Evolutionary conservation across 2,329 filamentous ascomycete species (phyloP).

Genomic region (Alternaria sp.): DNA sequence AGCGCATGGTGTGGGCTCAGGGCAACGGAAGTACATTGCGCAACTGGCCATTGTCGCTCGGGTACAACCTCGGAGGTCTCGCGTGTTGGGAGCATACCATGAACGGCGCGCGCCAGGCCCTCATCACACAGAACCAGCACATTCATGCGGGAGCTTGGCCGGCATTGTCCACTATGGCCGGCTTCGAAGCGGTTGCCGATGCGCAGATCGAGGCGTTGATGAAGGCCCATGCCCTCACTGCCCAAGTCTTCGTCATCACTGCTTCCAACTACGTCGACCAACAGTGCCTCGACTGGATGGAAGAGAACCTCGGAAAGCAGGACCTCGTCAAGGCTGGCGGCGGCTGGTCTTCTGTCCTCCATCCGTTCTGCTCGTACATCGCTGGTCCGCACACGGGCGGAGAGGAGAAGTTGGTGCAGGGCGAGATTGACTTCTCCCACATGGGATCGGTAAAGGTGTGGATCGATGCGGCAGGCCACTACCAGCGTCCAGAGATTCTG

Average conservation of each 20-base stretch:
- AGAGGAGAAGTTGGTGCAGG: slow-evolving; percentile 43
- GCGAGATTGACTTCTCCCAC: slow-evolving; percentile 44
- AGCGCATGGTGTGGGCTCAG: slow-evolving; percentile 47
- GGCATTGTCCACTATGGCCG: slow-evolving; percentile 46
- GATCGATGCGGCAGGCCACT: slow-evolving; percentile 48
- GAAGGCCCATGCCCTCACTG: slow-evolving; percentile 55
- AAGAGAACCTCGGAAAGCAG: slow-evolving; percentile 44
- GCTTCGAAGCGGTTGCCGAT: slow-evolving; percentile 51
- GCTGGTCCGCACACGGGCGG: slow-evolving; percentile 44
- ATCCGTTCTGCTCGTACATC: slow-evolving; percentile 46
- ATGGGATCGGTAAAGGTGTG: slow-evolving; percentile 46
- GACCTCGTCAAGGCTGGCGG: slow-evolving; percentile 44
- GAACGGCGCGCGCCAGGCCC: slow-evolving; percentile 47
- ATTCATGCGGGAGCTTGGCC: slow-evolving; percentile 49
- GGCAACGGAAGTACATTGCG: slow-evolving; percentile 42
- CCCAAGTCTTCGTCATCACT: slow-evolving; percentile 53
- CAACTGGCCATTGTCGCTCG: slow-evolving; percentile 37
- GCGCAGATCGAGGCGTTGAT: slow-evolving; percentile 57
- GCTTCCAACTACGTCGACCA: slow-evolving; percentile 54
- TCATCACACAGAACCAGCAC: slow-evolving; percentile 43
- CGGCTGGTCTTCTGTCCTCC: slow-evolving; percentile 45
- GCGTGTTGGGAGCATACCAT: slow-evolving; percentile 50
- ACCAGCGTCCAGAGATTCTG: slow-evolving; percentile 45
- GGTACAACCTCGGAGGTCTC: slow-evolving; percentile 45
- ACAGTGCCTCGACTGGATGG: slow-evolving; percentile 50